A percentile compares a stretch with the other conserved stretches of the same genome.
Conservation (phyloP, 192 early-diverging fungal genomes). For the Linnemannia hyalina region DNA sequence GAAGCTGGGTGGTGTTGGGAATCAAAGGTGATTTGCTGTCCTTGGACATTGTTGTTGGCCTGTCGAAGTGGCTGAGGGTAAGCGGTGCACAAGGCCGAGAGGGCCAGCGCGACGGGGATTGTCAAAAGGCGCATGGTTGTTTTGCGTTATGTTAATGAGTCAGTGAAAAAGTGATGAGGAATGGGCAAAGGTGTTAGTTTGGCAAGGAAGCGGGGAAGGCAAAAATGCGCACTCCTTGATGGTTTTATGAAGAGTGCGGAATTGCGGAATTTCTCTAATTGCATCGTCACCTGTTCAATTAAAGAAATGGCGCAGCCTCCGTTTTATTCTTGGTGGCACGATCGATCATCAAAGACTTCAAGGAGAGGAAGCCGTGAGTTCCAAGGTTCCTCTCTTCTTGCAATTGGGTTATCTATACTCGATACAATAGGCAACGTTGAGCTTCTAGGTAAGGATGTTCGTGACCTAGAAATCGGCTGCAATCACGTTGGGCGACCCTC, state of each 20-base stretch:
- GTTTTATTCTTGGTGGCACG: no score
- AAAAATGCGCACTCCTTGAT: background rate
- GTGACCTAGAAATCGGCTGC: no score
- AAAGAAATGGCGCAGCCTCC: no score
- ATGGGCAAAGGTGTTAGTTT: background rate
- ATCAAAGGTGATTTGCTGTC: constrained; percentile 17
- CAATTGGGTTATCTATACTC: no score
- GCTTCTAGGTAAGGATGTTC: no score
- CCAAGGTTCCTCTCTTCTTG: no score
- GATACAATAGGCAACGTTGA: no score
- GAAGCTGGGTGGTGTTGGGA: background rate
- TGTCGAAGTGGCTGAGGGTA: constrained; percentile 14
- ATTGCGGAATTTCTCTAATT: no score
- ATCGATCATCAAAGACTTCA: no score
- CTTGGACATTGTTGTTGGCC: background rate
- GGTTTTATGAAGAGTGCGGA: background rate
- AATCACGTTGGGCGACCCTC: no score
- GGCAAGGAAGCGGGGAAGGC: background rate
- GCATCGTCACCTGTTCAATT: no score
- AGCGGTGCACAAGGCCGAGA: constrained; percentile 19
- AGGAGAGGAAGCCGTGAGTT: no score
- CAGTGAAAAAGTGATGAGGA: background rate
- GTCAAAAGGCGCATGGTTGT: constrained; percentile 39
- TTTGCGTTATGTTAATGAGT: background rate
- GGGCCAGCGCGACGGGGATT: constrained; percentile 26